Base-by-base conservation (phyloP, 2,329 filamentous ascomycete genomes). In the Arthrocladium fulminans region DNA sequence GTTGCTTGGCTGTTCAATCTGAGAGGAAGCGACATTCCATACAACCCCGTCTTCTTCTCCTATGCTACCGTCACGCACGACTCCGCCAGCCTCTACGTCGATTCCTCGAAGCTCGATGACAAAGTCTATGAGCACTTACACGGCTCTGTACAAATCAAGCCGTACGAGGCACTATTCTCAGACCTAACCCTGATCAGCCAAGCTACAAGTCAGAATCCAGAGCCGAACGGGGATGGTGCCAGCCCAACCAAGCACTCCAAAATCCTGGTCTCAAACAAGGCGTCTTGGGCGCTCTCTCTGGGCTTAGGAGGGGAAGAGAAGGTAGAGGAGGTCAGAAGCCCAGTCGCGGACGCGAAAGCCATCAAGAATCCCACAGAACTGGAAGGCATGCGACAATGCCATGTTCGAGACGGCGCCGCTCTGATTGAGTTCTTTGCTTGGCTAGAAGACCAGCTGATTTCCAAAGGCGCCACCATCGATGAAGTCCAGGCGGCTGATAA, bases 1-100 rank as follows among this genome's bases (percentile, higher is more conserved):
- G 81, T 96, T 59, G 92, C 92, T 9, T 98, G 92, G 92, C 75
- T 98, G n/a, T 96, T 96, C 73, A 98, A 98, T 67, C 71, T 98
- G 42, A 82, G 92, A 58, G 92, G 92, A 59, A 92, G 77, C 65
- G 92, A 97, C 63, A 97, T 98, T 56, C 87, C 88, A 0, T 98
- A 92, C 71, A 98, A 98, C 63, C 92, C 92, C 0, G 92, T 98
- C 43, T 97, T 98, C 73, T 97, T 97, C 69, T 92, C 90, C 13
- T 98, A 97, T 61, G 90, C 90, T 38, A 77, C 92, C 35, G 73
- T 98, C 54, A 97, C 92, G 2, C 80, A 82, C 1, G 81, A 67
- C 9, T 73, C 79, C 1, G 86, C 84, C 20, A 88, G 82, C 1
- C 75, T 98, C 3, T 98, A 96, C 61, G 73, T 97, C 50, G 85